Evolutionary conservation across 345 rosid genomes (phyloP), one percentile per base, ranked within the genome.

Genomic region (Lagerstroemia speciosa): DNA sequence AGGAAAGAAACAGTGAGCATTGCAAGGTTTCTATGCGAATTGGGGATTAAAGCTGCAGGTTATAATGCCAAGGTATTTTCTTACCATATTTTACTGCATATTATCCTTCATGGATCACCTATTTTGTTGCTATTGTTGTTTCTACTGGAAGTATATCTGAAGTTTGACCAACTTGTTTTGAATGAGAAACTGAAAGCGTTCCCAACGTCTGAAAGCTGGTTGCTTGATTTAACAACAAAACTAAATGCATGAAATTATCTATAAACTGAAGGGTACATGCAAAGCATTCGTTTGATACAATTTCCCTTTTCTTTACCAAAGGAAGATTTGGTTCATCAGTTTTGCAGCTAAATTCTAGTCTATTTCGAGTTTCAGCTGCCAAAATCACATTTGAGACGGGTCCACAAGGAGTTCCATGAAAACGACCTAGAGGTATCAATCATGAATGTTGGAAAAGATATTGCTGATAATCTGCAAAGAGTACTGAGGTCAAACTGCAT

Each of bases 21-120:
- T 58, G 87, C 95, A 7, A 82, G 86, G 67, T 83, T 76, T 77
- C 88, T 92, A 48, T 84, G 84, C 77, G 72, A 76, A 50, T 76
- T 38, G 71, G 95, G 93, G 26, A 85, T 90, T 70, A 87, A 83
- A 72, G 97, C 97, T 80, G 96, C 98, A 75, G 95, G 97, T 78
- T 90, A 88, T 71, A 85, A 90, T 83, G 97, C 98, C 60, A 73
- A 77, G 78, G 96, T 90, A 88, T 73, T 34, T n/a, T 27, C n/a
- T 53, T 36, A 63, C 70, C 19, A 50, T 40, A 34, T 26, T 43
- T 31, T 67, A 30, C 30, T 4, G 1, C 34, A 30, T 30, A 11
- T 20, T 55, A 40, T 26, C 26, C 29, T 71, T 58, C 63, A 58
- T 48, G 34, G 10, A 58, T 30, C 63, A 58, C 20, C 29, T 30